Base-by-base conservation (phyloP, 2,329 filamentous ascomycete genomes). In the Beauveria asiatica region DNA sequence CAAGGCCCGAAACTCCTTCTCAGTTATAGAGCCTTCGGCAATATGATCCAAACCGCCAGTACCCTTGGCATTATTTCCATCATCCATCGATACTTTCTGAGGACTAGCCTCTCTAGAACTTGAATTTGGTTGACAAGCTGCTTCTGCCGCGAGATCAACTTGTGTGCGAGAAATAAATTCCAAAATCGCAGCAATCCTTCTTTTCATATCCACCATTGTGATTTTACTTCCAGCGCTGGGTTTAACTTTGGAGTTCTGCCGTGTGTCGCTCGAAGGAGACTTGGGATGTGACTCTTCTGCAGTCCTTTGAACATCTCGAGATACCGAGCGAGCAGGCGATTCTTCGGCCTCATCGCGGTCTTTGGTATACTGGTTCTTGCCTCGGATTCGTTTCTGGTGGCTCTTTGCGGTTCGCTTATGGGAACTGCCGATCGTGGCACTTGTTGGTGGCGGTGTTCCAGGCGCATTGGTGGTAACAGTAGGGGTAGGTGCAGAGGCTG, bases 91-190 rank as follows among this genome's bases (percentile, higher is more conserved):
- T 64, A 66, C 67, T 45, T 76, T 74, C 61, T 75, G 65, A 61
- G 76, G 69, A 61, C 75, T 67, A 65, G 75, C 64, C 65, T 76
- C 69, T 64, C 79, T 73, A 67, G 78, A 72, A 48, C 59, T 66
- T 11, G 65, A 65, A 46, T 69, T 72, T 51, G 74, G 72, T 41
- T 74, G 72, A 23, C 74, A 78, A 63, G 75, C 74, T 72, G 76
- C 74, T 62, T 86, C 87, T 33, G 83, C 85, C 1, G 90, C 91
- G 74, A 96, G 83, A 68, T 97, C 92, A 7, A 96, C 80, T 72
- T 97, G 92, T 61, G 91, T 93, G 65, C 90, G 85, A 4, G 89
- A 87, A 64, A 97, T 96, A 69, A 93, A 97, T 66, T 94, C 91
- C 62, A 96, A 81, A 70, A 97, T 95, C 21, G 84, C 88, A 4